phyloP scores from a whole-genome alignment of 768 basidiomycete genomes.

The Thelephora ganbajun region DNA sequence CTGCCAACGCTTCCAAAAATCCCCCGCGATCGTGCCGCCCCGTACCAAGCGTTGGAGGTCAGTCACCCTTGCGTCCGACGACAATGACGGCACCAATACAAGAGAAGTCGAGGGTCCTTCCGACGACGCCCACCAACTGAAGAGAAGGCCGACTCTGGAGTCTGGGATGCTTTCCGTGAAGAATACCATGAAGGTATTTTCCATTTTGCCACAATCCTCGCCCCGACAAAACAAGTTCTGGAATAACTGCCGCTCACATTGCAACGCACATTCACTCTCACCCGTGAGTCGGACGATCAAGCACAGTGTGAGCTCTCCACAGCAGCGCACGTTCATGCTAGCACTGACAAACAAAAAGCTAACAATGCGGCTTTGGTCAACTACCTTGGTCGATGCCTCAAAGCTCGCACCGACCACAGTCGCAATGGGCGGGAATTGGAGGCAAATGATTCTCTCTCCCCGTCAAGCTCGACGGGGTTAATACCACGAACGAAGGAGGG shows the following conservation, averaged over 20 bases:
- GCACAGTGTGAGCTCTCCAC: constrained; percentile 28
- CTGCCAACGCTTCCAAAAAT: too few species aligned
- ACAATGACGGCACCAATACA: neutral
- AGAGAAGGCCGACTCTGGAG: neutral
- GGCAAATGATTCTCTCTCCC: constrained; percentile 18
- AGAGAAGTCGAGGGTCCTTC: neutral
- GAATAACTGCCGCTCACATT: constrained; percentile 69
- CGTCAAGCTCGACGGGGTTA: constrained; percentile 32
- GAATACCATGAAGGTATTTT: constrained; percentile 66
- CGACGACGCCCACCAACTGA: neutral
- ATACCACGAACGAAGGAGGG: constrained; percentile 46
- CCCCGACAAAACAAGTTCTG: constrained; percentile 32
- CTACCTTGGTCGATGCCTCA: too few species aligned
- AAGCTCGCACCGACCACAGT: too few species aligned
- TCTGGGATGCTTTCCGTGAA: constrained; percentile 62
- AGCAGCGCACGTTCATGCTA: neutral
- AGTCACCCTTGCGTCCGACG: neutral
- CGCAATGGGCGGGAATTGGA: neutral
- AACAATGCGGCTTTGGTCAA: neutral
- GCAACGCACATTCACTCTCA: constrained; percentile 53
- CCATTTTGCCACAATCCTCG: neutral
- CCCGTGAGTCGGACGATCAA: constrained; percentile 63
- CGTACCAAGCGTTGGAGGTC: neutral
- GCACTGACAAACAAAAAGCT: neutral
- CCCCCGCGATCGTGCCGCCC: neutral